These are phyloP conservation scores for Mycena crocata DNA, from an alignment of 768 basidiomycete genomes.

Conservation along the genomic window DNA sequence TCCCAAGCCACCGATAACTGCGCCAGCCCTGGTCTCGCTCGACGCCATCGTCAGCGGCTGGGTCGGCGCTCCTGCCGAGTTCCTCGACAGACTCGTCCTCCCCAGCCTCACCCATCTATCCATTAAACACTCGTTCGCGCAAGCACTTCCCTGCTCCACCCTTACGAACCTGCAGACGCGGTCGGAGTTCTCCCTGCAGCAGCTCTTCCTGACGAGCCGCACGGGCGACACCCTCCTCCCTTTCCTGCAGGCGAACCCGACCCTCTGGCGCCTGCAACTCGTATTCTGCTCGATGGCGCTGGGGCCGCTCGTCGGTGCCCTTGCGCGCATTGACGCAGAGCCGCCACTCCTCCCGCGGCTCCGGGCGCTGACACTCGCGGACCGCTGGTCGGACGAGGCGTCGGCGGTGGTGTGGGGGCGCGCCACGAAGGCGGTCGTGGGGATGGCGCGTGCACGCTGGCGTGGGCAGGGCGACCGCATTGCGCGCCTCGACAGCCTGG, in stretches of 20 bases:
- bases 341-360: neutral
- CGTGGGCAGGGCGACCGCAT: neutral
- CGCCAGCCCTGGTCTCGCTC: no score
- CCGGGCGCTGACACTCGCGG: neutral
- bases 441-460: neutral
- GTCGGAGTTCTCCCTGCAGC: neutral
- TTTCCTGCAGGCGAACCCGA: neutral
- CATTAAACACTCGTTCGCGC: neutral
- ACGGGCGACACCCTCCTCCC: neutral
- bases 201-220: neutral
- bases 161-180: neutral
- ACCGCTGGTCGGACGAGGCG: neutral
- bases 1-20: no score
- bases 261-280: neutral
- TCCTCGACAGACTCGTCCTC: constrained; percentile 2
- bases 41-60: no score
- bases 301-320: neutral
- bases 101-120: constrained; percentile 4
- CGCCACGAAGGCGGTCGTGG: neutral
- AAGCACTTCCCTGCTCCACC: neutral
- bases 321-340: neutral
- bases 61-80: neutral
- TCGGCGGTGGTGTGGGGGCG: neutral
- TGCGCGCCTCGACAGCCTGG: neutral
- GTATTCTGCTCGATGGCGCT: neutral